These are phyloP conservation scores for Pelargonium myrrhifolium DNA, from an alignment of 441 rosid genomes.

Conservation along the genomic window DNA sequence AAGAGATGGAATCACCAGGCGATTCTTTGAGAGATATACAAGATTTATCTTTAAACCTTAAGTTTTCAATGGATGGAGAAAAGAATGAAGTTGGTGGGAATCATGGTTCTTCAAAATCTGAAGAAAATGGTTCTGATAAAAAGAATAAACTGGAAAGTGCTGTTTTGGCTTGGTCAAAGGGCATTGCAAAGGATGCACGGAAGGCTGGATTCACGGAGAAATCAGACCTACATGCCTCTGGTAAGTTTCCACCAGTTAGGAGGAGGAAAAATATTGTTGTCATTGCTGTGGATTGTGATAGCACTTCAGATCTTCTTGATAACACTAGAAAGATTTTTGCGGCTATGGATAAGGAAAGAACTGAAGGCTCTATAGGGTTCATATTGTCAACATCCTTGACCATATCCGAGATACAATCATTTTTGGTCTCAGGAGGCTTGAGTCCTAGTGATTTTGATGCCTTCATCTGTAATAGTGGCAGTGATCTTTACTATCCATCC, in stretches of 20 bases:
- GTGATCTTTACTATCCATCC: conserved; percentile 75
- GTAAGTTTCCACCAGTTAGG: conserved; percentile 60
- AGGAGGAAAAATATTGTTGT: conserved; percentile 66
- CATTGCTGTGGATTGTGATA: conserved; percentile 66
- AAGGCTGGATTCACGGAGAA: conserved; percentile 45
- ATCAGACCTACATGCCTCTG: conserved; percentile 37
- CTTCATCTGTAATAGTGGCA: conserved; percentile 76
- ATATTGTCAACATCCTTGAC: conserved; percentile 66
- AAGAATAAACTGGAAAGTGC: conserved; percentile 34
- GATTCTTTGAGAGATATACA: conserved; percentile 87
- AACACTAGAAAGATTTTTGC: conserved; percentile 47
- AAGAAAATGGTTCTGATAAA: conserved; percentile 47
- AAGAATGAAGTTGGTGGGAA: conserved; percentile 47
- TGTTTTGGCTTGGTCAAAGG: conserved; percentile 53
- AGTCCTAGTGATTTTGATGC: conserved; percentile 74
- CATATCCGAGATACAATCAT: conserved; percentile 59
- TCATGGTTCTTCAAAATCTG: conserved; percentile 43
- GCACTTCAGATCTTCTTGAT: conserved; percentile 39
- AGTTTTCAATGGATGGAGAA: conserved; percentile 79
- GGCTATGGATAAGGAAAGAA: conserved; percentile 52
- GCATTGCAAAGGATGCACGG: conserved; percentile 42
- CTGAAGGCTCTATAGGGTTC: conserved; percentile 60
- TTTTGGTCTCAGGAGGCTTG: conserved; percentile 58
- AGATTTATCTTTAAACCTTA: conserved; percentile 77
- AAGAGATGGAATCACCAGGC: conserved; percentile 70